Conservation (phyloP, 148 eudicot species). For the Euryodendron excelsum region DNA sequence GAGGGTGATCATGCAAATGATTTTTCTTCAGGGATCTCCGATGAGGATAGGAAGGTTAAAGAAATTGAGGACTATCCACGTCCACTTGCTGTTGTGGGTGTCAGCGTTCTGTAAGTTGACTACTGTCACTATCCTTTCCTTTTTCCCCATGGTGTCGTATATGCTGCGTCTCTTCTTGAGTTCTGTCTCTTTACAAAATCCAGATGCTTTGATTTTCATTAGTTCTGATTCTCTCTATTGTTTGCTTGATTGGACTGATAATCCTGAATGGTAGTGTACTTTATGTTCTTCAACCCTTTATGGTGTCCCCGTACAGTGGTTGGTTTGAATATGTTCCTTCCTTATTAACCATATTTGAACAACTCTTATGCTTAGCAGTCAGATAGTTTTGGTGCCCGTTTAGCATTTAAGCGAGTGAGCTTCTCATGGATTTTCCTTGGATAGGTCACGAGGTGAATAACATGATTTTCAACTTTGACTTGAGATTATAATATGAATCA, state of each 20-base stretch:
- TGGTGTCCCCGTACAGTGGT: not conserved
- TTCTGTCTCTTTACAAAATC: not conserved
- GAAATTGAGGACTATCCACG: conserved; percentile 82
- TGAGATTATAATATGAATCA: not conserved
- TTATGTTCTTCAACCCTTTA: not conserved
- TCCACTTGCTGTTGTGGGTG: conserved; percentile 88
- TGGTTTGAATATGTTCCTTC: not conserved
- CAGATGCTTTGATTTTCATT: not conserved
- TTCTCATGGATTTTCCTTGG: not conserved
- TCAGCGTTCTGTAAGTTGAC: conserved; percentile 82
- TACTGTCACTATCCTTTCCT: not conserved
- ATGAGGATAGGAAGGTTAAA: conserved; percentile 46
- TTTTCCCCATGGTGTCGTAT: not conserved
- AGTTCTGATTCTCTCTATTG: not conserved
- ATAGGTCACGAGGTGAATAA: not conserved
- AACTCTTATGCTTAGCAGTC: not conserved
- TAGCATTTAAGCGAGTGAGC: not conserved
- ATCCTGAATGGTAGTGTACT: not conserved
- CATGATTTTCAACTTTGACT: not conserved
- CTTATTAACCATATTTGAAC: not conserved
- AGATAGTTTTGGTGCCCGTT: not conserved
- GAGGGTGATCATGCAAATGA: conserved; percentile 25
- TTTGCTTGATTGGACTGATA: not conserved
- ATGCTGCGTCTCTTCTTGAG: not conserved
- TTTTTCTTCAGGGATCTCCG: conserved; percentile 32